Evolutionary conservation across 768 basidiomycete species (phyloP).

Genomic region (Naematelia aurantialba): DNA sequence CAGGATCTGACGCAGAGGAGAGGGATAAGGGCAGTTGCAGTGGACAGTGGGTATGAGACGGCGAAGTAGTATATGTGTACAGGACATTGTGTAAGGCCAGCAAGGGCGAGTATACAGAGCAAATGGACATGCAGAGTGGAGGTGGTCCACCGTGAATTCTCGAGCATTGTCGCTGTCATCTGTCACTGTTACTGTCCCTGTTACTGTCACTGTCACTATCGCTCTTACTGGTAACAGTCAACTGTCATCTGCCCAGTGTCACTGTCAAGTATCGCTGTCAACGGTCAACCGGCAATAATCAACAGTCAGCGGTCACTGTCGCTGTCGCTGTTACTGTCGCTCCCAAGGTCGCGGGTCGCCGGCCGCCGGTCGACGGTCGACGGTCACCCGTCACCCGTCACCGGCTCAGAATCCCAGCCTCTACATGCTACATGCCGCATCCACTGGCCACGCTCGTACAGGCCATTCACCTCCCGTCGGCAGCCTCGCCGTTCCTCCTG

Average conservation of each 20-base stretch:
- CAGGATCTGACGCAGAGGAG: neutral
- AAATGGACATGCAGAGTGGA: neutral
- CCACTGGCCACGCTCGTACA: neutral
- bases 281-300: no score
- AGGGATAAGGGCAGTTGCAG: neutral
- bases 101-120: neutral
- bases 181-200: no score
- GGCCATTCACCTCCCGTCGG: neutral
- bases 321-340: no score
- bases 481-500: neutral
- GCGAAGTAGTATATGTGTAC: neutral
- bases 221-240: no score
- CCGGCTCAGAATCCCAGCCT: no score
- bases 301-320: no score
- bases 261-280: no score
- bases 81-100: conserved; percentile 1
- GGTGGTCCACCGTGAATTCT: neutral
- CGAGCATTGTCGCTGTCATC: neutral
- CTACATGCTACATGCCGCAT: neutral
- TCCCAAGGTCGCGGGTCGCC: no score
- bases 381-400: no score
- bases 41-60: neutral
- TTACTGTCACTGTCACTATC: no score
- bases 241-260: no score
- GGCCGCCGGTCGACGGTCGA: no score